These are phyloP conservation scores for Nyctanthes arbortristis DNA, from an alignment of 257 asterid species.

Conservation along the genomic window DNA sequence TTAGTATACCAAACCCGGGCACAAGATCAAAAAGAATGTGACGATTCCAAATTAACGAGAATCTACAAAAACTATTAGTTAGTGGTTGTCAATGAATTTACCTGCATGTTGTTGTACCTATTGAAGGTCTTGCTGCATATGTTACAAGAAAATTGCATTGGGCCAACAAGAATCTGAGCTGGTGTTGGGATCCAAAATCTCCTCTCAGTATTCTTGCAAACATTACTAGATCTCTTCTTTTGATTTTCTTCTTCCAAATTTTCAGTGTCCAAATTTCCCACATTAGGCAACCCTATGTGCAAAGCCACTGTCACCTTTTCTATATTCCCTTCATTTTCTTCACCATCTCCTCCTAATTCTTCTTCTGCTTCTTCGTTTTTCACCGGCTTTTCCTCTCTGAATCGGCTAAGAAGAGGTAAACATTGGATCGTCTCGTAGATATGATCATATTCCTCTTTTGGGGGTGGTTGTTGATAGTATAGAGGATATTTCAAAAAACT, in stretches of 20 bases:
- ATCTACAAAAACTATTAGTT: not conserved
- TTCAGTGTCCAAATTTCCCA: constrained; percentile 23
- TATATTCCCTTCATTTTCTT: constrained; percentile 25
- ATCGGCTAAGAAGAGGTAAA: constrained; percentile 72
- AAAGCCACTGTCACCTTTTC: constrained; percentile 59
- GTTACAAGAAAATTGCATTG: constrained; percentile 86
- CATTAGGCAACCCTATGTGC: constrained; percentile 77
- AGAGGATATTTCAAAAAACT: constrained; percentile 53
- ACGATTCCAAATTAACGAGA: no score
- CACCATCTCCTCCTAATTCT: not conserved
- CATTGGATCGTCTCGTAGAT: constrained; percentile 49
- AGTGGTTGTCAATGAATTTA: no score
- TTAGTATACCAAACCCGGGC: no score
- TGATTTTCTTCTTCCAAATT: constrained; percentile 34
- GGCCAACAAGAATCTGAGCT: constrained; percentile 91
- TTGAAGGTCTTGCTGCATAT: constrained; percentile 89
- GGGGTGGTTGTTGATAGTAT: constrained; percentile 34
- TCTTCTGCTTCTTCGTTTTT: constrained; percentile 38
- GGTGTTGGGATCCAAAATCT: constrained; percentile 94
- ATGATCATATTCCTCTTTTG: constrained; percentile 9
- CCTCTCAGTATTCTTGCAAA: constrained; percentile 33
- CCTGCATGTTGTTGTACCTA: constrained; percentile 99
- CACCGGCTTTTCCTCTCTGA: constrained; percentile 39
- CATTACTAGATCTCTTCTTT: constrained; percentile 8
- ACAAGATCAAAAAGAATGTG: no score